Evolutionary conservation across 768 basidiomycete species (phyloP).

Genomic region (Cantharellus cinnabarinus): DNA sequence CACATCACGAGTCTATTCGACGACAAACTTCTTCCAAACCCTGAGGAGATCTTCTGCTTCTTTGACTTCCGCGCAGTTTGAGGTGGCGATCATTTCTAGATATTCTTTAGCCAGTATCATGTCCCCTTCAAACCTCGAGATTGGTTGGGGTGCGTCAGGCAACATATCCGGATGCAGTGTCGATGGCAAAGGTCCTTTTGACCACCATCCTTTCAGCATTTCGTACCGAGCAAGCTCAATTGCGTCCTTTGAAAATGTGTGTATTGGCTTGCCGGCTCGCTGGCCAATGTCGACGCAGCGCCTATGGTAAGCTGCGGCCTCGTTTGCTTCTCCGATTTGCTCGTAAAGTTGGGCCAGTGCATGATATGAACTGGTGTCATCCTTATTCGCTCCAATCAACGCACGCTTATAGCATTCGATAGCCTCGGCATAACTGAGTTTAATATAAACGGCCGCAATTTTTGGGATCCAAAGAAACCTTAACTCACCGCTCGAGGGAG

Average conservation of each 20-base stretch:
- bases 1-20: background rate
- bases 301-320: conserved; percentile 63
- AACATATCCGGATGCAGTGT: background rate
- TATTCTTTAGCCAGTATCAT: conserved; percentile 50
- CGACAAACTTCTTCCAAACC: conserved; percentile 7
- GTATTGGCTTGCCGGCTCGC: conserved; percentile 38
- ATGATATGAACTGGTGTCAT: conserved; percentile 50
- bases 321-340: conserved; percentile 39
- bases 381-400: conserved; percentile 56
- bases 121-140: conserved; percentile 26
- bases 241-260: conserved; percentile 69
- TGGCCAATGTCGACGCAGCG: conserved; percentile 19
- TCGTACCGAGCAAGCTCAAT: conserved; percentile 70
- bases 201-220: conserved; percentile 16
- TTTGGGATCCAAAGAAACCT: background rate
- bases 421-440: conserved; percentile 64
- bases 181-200: conserved; percentile 20
- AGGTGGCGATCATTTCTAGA: conserved; percentile 49
- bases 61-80: conserved; percentile 66
- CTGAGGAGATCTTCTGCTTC: conserved; percentile 47
- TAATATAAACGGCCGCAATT: background rate
- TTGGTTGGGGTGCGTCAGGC: conserved; percentile 2
- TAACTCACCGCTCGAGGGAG: conserved; percentile 52
- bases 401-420: conserved; percentile 84
- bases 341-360: conserved; percentile 57